phyloP scores from a whole-genome alignment of 306 rosid species.

The Castanea sativa region DNA sequence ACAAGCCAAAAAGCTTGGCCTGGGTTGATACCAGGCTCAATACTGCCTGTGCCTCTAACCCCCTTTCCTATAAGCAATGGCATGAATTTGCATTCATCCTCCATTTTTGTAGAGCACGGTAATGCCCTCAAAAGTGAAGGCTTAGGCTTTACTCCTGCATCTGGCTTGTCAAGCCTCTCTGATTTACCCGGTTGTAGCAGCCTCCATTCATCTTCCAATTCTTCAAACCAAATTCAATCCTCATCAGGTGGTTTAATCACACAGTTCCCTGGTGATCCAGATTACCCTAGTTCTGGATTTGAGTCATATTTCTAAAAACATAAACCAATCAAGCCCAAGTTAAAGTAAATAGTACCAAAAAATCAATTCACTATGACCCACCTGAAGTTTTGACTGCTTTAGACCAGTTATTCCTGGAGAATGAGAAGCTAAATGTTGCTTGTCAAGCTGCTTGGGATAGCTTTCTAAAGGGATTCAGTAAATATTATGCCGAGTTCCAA shows the following conservation, averaged over 20 bases:
- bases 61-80: neutral
- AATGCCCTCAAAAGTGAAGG: neutral
- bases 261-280: constrained; percentile 9
- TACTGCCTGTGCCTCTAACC: constrained; percentile 17
- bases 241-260: constrained; percentile 3
- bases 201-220: neutral
- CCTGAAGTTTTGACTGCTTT: constrained; percentile 78
- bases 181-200: neutral
- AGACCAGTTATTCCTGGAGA: constrained; percentile 66
- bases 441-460: constrained; percentile 84
- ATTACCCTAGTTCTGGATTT: neutral
- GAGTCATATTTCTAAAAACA: neutral
- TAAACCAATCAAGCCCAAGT: constrained; percentile 5
- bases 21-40: constrained; percentile 7
- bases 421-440: constrained; percentile 67
- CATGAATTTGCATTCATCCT: constrained; percentile 7
- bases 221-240: constrained; percentile 1
- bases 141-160: constrained; percentile 10
- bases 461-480: constrained; percentile 66
- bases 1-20: neutral
- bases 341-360: constrained; percentile 81
- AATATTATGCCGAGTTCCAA: constrained; percentile 71
- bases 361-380: constrained; percentile 84
- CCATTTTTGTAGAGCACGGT: neutral
- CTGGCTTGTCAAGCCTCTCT: neutral